Evolutionary conservation across 805 yeast genomes (phyloP), one percentile per base, ranked within the genome.

Genomic region (Schwanniomyces occidentalis): DNA sequence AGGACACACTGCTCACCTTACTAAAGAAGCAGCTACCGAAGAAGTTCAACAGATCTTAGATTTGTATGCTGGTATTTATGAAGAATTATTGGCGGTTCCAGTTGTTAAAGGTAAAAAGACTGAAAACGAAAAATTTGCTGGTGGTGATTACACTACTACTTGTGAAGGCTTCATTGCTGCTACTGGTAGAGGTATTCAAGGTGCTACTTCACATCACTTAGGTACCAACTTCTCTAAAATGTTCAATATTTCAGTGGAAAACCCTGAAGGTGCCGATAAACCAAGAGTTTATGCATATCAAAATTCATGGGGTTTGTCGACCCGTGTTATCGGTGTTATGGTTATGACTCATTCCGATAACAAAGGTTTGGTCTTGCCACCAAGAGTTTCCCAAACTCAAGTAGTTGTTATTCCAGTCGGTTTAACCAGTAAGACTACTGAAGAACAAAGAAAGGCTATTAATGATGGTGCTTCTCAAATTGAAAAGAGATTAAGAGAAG

Each of bases 121-220:
- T 39, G 96, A 86, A 61, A 90, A 91, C 71, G 99, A 93, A 73
- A 90, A 88, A 71, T 93, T 93, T 53, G 99, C 99, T 26, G 99
- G 99, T 63, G 96, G 96, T 61, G 80, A 78, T 50, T 93, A 80
- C 74, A 91, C 98, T 45, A 88, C 97, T 37, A 90, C 99, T 28
- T 82, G 82, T 50, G 99, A 93, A 70, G 98, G 98, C 48, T 93
- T 85, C 61, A 88, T 93, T 52, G 95, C 96, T 50, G 86, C 96
- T 43, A 93, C 98, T 37, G 99, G 99, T 53, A 86, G 99, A 75
- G 99, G 98, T 76, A 93, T 93, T 52, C 99, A 93, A 72, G 99
- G 98, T 67, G 99, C 91, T 42, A 93, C 99, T 23, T 89, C 97
- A 24, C 99, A 93, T 71, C 93, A 90, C 61, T 74, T 93, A 61